phyloP scores from a whole-genome alignment of 208 protist genomes.

The Crithidia brevicula region DNA sequence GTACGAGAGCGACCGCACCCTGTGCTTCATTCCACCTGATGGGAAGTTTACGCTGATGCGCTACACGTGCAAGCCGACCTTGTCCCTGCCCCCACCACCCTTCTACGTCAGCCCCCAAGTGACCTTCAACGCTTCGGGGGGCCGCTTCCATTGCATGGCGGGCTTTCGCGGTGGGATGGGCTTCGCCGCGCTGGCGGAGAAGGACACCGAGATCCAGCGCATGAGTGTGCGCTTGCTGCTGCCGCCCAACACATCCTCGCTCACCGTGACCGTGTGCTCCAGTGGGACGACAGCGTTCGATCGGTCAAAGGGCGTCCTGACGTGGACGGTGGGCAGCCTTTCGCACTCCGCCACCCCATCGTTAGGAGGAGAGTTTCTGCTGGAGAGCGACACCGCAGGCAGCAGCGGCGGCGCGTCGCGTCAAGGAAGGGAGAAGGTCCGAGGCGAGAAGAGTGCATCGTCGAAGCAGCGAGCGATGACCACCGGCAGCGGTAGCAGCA shows the following conservation, averaged over 20 bases:
- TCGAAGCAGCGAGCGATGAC: background rate
- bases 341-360: constrained; percentile 55
- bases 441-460: background rate
- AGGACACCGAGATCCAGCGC: constrained; percentile 62
- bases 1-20: constrained; percentile 70
- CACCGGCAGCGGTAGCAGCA: background rate
- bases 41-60: constrained; percentile 88
- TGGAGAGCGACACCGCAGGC: constrained; percentile 27
- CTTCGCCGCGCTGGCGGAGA: constrained; percentile 27
- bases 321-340: constrained; percentile 84
- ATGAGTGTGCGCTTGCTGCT: constrained; percentile 75
- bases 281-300: constrained; percentile 80
- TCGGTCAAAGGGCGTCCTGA: constrained; percentile 52
- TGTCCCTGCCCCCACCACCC: constrained; percentile 44
- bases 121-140: constrained; percentile 59
- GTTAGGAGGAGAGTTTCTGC: constrained; percentile 73
- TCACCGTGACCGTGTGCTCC: constrained; percentile 74
- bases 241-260: constrained; percentile 52
- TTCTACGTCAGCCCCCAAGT: constrained; percentile 94
- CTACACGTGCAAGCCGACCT: constrained; percentile 72
- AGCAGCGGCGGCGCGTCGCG: background rate
- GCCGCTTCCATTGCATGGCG: constrained; percentile 90
- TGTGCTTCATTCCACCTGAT: constrained; percentile 92
- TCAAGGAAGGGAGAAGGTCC: background rate
- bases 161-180: constrained; percentile 53